phyloP scores from a whole-genome alignment of 169 alveolate genomes.

The Eimeria zaria region DNA sequence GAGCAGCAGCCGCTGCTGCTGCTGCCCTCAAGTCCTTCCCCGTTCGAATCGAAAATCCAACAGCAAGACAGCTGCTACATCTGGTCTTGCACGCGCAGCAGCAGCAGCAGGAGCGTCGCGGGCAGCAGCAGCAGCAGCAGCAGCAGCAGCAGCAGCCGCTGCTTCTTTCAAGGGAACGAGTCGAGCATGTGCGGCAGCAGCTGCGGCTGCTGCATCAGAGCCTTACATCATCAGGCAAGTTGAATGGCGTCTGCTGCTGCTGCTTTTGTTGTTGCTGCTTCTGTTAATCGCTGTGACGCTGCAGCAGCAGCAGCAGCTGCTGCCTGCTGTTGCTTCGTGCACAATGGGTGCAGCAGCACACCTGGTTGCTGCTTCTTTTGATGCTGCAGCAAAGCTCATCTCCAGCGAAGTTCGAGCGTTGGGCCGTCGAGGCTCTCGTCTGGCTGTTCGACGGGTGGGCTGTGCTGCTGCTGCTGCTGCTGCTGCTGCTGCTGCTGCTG shows the following conservation, averaged over 20 bases:
- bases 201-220: constrained; percentile 56
- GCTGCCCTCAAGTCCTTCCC: constrained; percentile 62
- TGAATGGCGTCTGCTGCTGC: background rate
- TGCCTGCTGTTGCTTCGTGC: background rate
- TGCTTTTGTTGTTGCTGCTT: background rate
- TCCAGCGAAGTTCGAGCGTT: constrained; percentile 21
- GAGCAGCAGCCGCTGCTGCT: constrained; percentile 63
- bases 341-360: background rate
- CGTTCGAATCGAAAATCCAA: background rate
- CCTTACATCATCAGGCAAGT: constrained; percentile 1
- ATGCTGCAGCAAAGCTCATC: constrained; percentile 53
- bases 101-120: constrained; percentile 29
- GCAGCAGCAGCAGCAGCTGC: constrained; percentile 48
- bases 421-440: constrained; percentile 49
- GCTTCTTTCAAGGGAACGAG: constrained; percentile 1
- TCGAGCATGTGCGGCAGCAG: constrained; percentile 66
- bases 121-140: constrained; percentile 35
- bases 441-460: constrained; percentile 25
- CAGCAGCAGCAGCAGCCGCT: constrained; percentile 55
- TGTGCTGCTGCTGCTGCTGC: constrained; percentile 49
- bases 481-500: constrained; percentile 1
- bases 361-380: constrained; percentile 18
- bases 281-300: background rate
- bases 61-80: constrained; percentile 49
- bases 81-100: constrained; percentile 28